Conservation (phyloP, 345 rosid species). For the Gossypium australe region DNA sequence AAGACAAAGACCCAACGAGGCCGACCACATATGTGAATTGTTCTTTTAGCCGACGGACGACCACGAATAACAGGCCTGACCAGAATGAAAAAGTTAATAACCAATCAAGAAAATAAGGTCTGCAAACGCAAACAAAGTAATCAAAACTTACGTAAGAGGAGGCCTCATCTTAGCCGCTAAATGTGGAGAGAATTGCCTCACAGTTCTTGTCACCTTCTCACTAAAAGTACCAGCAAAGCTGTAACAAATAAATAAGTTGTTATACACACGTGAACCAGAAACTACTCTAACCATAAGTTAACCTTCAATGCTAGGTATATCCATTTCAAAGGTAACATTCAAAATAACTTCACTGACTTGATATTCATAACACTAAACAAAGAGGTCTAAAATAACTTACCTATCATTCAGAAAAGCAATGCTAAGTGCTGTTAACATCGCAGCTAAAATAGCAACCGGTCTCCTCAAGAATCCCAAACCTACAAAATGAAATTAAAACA, state of each 20-base stretch:
- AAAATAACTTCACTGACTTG: background rate
- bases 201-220: slow-evolving; percentile 83
- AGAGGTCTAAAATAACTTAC: slow-evolving; percentile 26
- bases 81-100: slow-evolving; percentile 18
- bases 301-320: background rate
- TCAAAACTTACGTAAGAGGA: slow-evolving; percentile 58
- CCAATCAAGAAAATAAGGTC: slow-evolving; percentile 7
- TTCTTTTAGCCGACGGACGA: slow-evolving; percentile 82
- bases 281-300: background rate
- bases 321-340: background rate
- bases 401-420: slow-evolving; percentile 88
- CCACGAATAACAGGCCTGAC: slow-evolving; percentile 90
- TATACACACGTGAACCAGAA: background rate
- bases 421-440: slow-evolving; percentile 60
- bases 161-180: slow-evolving; percentile 97
- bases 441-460: slow-evolving; percentile 78
- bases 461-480: slow-evolving; percentile 84
- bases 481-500: slow-evolving; percentile 18
- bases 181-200: slow-evolving; percentile 88
- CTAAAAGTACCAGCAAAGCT: slow-evolving; percentile 95
- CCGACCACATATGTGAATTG: slow-evolving; percentile 72
- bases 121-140: background rate
- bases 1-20: slow-evolving; percentile 94
- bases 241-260: slow-evolving; percentile 18
- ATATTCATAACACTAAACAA: background rate